Percentiles rank a stretch among this genome's conserved stretches.
These are phyloP conservation scores for Micromonas commoda DNA, from an alignment of 139 green algal species.

Conservation along the genomic window DNA sequence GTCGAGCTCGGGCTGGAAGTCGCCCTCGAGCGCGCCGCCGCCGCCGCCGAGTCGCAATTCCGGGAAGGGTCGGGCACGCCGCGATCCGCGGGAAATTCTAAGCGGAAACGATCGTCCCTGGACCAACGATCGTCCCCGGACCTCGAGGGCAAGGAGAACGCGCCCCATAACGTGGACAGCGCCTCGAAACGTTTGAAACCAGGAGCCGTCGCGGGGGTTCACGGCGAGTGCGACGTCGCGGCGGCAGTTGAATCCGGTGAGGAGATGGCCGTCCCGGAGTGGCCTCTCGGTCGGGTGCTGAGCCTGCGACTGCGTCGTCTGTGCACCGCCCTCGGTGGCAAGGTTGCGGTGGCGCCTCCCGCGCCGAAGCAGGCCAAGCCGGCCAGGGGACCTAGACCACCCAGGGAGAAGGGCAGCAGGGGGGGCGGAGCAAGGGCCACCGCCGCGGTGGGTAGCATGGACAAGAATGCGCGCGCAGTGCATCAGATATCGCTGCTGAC, in stretches of 20 bases:
- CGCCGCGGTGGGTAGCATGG: background rate
- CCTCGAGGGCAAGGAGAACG: background rate
- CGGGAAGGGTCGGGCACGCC: background rate
- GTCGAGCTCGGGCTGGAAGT: background rate
- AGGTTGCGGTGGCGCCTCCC: background rate
- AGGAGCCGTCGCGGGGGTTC: background rate
- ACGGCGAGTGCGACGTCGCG: background rate
- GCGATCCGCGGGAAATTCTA: background rate
- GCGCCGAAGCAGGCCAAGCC: background rate
- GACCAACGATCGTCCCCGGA: background rate
- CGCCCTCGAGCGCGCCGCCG: background rate
- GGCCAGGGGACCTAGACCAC: background rate
- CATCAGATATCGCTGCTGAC: background rate
- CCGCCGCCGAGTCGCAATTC: background rate
- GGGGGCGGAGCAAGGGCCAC: background rate
- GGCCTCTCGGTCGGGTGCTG: background rate
- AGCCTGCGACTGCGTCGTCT: background rate
- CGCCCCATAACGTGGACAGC: too few relatives aligned
- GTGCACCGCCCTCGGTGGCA: background rate
- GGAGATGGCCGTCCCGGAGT: background rate
- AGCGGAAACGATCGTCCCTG: background rate
- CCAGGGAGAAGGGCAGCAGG: too few relatives aligned
- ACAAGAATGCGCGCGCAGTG: background rate
- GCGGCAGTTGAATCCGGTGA: background rate
- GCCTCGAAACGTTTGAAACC: background rate